Conservation (phyloP, 495 filamentous ascomycete genomes). For the Penicillium nucicola region DNA sequence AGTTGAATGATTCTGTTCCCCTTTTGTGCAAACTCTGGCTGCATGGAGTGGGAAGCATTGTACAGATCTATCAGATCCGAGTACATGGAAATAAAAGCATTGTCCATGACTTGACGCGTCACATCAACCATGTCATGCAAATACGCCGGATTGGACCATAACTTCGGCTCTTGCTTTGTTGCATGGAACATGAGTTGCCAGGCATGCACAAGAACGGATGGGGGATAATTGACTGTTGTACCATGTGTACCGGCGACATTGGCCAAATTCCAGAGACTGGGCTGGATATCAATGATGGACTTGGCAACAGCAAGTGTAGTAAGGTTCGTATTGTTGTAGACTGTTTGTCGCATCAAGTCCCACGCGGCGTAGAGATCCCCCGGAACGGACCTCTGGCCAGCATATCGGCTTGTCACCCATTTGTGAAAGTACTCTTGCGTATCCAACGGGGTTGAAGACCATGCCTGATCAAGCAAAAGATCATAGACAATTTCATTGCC, state of each 20-base stretch:
- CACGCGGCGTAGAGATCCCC: constrained; percentile 40
- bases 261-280: constrained; percentile 36
- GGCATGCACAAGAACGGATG: constrained; percentile 32
- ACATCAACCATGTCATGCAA: constrained; percentile 51
- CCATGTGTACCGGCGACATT: constrained; percentile 38
- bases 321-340: constrained; percentile 53
- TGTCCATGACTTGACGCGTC: constrained; percentile 48
- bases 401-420: constrained; percentile 46
- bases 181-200: constrained; percentile 43
- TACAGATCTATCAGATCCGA: constrained; percentile 32
- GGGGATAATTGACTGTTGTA: constrained; percentile 44
- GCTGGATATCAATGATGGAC: constrained; percentile 45
- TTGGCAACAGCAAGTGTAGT: constrained; percentile 40
- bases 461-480: constrained; percentile 50
- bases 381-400: constrained; percentile 31
- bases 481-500: constrained; percentile 56
- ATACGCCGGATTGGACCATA: constrained; percentile 47
- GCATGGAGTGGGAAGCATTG: constrained; percentile 17
- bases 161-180: constrained; percentile 22
- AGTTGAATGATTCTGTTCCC: constrained; percentile 31
- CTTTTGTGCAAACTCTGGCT: constrained; percentile 13
- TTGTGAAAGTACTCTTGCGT: constrained; percentile 43
- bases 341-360: constrained; percentile 45
- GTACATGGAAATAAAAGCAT: constrained; percentile 44
- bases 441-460: constrained; percentile 41